Evolutionary conservation across 345 rosid genomes (phyloP).

Genomic region (Heritiera fomes): DNA sequence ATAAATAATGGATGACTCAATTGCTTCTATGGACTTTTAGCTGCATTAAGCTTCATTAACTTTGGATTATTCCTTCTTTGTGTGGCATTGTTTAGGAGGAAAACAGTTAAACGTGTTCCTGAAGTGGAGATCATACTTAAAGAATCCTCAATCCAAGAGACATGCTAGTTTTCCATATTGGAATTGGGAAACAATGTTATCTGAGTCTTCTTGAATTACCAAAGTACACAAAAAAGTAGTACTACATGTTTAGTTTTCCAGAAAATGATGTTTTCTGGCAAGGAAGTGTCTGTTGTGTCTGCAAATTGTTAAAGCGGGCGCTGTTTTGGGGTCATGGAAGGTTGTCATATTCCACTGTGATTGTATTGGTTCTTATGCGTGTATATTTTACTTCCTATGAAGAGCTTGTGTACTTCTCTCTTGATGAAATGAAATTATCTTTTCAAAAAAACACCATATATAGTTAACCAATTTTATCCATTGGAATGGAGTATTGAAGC

Average conservation of each 20-base stretch:
- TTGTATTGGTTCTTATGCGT: too few species aligned
- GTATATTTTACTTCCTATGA: too few species aligned
- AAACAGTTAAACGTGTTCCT: conserved; percentile 24
- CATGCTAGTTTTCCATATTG: conserved; percentile 19
- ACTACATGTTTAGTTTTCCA: too few species aligned
- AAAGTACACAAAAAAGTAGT: neutral
- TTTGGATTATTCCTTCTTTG: conserved; percentile 41
- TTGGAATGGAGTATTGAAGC: neutral
- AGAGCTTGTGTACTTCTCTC: too few species aligned
- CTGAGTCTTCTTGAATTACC: neutral
- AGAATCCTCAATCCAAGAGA: conserved; percentile 31
- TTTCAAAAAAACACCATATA: too few species aligned
- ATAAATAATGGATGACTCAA: conserved; percentile 65
- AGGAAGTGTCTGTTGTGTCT: too few species aligned
- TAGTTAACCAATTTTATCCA: neutral
- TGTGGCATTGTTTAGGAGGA: conserved; percentile 51
- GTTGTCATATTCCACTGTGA: too few species aligned
- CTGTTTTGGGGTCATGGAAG: too few species aligned
- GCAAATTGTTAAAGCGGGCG: too few species aligned
- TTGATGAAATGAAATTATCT: too few species aligned
- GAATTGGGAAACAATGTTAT: neutral
- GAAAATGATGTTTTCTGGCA: too few species aligned
- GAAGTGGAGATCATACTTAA: conserved; percentile 30
- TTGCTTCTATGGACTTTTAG: conserved; percentile 56
- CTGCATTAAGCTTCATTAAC: conserved; percentile 45